These are phyloP conservation scores for Coemansia sp. DNA, from an alignment of 192 early-diverging fungal genomes.

Conservation along the genomic window DNA sequence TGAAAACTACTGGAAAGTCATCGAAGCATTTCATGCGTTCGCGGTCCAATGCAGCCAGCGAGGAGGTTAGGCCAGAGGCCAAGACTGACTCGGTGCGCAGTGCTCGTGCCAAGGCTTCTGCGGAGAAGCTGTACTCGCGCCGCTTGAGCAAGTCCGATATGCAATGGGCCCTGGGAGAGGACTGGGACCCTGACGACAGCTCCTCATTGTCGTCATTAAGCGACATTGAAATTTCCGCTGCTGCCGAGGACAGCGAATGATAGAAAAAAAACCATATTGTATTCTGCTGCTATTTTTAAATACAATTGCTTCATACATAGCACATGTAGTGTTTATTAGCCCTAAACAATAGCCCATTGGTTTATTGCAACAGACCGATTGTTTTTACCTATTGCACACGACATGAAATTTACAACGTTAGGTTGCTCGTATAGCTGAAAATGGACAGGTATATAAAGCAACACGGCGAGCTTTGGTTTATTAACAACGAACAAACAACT, in stretches of 20 bases:
- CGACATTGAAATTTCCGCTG: conserved; percentile 20
- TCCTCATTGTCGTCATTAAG: conserved; percentile 43
- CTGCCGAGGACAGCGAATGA: conserved; percentile 6
- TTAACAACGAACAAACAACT: neutral
- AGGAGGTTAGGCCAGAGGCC: conserved; percentile 47
- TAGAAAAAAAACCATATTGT: conserved; percentile 1
- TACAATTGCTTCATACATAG: neutral
- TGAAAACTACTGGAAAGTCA: conserved; percentile 16
- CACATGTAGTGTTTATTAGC: neutral
- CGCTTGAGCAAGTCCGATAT: conserved; percentile 47
- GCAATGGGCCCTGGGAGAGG: conserved; percentile 53
- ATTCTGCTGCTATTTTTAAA: neutral
- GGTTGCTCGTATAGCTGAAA: neutral
- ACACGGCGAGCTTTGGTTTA: neutral
- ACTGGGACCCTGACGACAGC: conserved; percentile 46
- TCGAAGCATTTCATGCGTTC: conserved; percentile 45
- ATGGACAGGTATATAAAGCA: conserved; percentile 2
- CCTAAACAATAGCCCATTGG: too few species aligned
- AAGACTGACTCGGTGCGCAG: conserved; percentile 41
- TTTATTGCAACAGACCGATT: too few species aligned
- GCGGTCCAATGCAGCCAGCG: conserved; percentile 49
- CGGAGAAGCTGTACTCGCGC: conserved; percentile 41
- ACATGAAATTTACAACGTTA: too few species aligned
- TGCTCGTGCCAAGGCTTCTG: conserved; percentile 37
- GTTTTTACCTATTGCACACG: too few species aligned